phyloP scores from a whole-genome alignment of 805 yeast species.

The Barnettozyma vustinii region DNA sequence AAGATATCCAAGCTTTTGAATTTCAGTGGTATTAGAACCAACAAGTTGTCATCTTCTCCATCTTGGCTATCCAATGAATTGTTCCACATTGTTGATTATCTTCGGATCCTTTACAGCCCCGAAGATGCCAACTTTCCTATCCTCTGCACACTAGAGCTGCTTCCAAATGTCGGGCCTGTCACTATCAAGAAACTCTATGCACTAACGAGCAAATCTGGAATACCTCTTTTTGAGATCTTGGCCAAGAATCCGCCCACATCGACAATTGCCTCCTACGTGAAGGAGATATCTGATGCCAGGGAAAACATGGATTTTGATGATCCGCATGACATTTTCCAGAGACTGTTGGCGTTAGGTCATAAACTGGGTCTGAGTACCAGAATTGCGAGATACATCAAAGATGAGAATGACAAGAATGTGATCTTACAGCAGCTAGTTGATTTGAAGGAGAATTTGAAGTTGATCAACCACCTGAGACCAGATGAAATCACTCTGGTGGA shows the following conservation, averaged over 20 bases:
- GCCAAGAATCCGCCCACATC: slow-evolving; percentile 14
- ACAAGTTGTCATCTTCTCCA: slow-evolving; percentile 41
- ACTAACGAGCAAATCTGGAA: neutral
- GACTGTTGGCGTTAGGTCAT: slow-evolving; percentile 10
- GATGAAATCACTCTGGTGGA: slow-evolving; percentile 21
- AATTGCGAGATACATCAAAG: slow-evolving; percentile 14
- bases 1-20: slow-evolving; percentile 34
- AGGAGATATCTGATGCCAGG: slow-evolving; percentile 17
- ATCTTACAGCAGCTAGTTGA: slow-evolving; percentile 29
- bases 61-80: slow-evolving; percentile 45
- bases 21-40: slow-evolving; percentile 36
- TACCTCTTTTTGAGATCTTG: slow-evolving; percentile 13
- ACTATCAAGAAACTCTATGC: slow-evolving; percentile 20
- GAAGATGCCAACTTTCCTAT: slow-evolving; percentile 24
- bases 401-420: slow-evolving; percentile 22
- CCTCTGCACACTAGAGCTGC: slow-evolving; percentile 22
- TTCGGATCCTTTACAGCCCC: slow-evolving; percentile 36
- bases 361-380: slow-evolving; percentile 13
- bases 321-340: slow-evolving; percentile 12
- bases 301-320: slow-evolving; percentile 11
- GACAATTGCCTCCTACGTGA: slow-evolving; percentile 25
- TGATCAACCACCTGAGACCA: slow-evolving; percentile 24
- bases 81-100: slow-evolving; percentile 39
- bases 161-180: slow-evolving; percentile 21
- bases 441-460: slow-evolving; percentile 32